Base-by-base conservation (phyloP, 2,329 filamentous ascomycete species). In the Amesomyces nigricolor region DNA sequence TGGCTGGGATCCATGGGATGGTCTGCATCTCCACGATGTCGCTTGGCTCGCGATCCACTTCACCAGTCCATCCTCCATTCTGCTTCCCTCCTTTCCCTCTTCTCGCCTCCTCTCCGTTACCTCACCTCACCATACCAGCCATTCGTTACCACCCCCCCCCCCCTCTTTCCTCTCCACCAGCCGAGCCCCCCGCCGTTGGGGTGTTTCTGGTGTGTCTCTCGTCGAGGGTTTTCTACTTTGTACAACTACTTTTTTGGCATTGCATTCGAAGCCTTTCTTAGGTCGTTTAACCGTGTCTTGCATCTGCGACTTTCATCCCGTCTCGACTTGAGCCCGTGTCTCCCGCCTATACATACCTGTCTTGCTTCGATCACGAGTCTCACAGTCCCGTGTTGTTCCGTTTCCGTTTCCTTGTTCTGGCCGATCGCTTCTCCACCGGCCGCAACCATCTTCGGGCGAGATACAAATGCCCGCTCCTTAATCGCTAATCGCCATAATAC, bases 401-500 rank as follows among this genome's bases (percentile, higher is more conserved):
- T 47, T 54, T 44, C 22, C 22, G 22, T 47, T 45, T 52, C 29
- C 38, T 50, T 42, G 48, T 47, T 17, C 13, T 39, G 17, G 49
- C n/a, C 26, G 29, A 26, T 40, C 30, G 22, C 22, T 29, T 40
- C 48, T 44, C 43, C 48, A 30, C 44, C 40, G 30, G 45, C 42
- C 48, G 19, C 56, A 40, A 5, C 13, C 39, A 14, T 37, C 43
- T 35, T 10, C 19, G 29, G 44, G 54, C 51, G 37, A 43, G 22
- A 49, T 46, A 42, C 54, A 43, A 63, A 64, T 64, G 62, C 53
- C 37, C 57, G 48, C 56, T 57, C 60, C 53, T 53, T 67, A 67
- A 67, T 67, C 51, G 32, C 45, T 67, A 67, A 68, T 67, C 53
- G 47, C 43, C 50, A 48, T 63, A 65, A 66, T 66, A 26, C 22